Percentiles rank a stretch among this genome's conserved stretches.
Conservation (phyloP, 2,329 filamentous ascomycete species). For the Aspergillus clavatus region DNA sequence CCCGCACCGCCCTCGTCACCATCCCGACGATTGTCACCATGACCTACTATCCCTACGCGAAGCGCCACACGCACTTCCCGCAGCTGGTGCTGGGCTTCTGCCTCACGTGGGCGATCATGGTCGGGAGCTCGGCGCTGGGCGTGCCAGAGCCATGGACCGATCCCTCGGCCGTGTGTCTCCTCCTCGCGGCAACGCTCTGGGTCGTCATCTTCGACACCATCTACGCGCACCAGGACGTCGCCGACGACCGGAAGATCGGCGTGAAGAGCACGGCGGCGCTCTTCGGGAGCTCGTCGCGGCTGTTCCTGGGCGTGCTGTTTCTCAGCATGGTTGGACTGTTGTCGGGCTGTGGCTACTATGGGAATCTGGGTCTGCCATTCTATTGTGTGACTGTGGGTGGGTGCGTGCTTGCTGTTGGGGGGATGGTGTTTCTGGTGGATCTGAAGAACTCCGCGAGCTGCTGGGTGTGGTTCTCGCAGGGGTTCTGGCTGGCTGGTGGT, state of each 20-base stretch:
- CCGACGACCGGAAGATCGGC: conserved; percentile 77
- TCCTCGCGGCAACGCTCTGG: too few relatives aligned
- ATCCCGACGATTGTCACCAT: conserved; percentile 2
- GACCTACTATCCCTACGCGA: conserved; percentile 66
- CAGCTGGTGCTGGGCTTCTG: conserved; percentile 78
- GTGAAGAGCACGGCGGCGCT: too few relatives aligned
- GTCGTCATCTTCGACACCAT: conserved; percentile 89
- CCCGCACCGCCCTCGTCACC: not conserved
- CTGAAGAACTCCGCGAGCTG: conserved; percentile 8
- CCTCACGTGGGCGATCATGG: conserved; percentile 74
- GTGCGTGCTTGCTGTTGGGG: conserved; percentile 3
- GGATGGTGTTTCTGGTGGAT: conserved; percentile 2
- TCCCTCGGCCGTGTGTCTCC: too few relatives aligned
- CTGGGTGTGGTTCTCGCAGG: conserved; percentile 11
- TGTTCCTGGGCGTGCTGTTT: conserved; percentile 37
- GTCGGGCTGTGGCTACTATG: conserved; percentile 2
- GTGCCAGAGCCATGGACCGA: too few relatives aligned
- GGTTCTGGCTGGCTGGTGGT: conserved; percentile 5
- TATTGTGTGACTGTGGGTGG: conserved; percentile 5
- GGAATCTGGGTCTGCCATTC: conserved; percentile 2
- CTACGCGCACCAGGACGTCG: conserved; percentile 87
- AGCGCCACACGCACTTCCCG: conserved; percentile 81
- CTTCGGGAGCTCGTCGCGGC: too few relatives aligned
- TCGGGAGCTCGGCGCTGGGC: conserved; percentile 2
- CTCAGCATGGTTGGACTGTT: not conserved